Conservation (phyloP, 352 stramenopile genomes). For the Halophytophthora polymorphica region DNA sequence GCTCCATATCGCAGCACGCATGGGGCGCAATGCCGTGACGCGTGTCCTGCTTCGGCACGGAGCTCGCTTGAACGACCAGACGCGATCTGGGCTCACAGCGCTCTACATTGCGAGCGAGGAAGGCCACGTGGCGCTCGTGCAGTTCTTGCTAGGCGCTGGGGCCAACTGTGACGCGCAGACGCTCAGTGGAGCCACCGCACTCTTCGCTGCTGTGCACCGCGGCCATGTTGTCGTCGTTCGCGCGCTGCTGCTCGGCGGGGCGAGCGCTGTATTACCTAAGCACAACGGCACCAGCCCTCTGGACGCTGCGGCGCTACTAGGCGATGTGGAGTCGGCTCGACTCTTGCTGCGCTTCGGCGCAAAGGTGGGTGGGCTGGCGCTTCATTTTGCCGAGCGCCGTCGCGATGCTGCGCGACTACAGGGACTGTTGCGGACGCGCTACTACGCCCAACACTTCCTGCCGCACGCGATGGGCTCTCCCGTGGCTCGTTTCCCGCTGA, state of each 20-base stretch:
- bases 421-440: constrained; percentile 54
- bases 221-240: constrained; percentile 52
- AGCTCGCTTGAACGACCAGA: constrained; percentile 64
- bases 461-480: constrained; percentile 11
- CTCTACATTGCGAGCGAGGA: constrained; percentile 86
- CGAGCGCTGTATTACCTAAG: constrained; percentile 54
- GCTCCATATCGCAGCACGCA: constrained; percentile 76
- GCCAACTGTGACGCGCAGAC: constrained; percentile 45
- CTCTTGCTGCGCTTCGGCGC: constrained; percentile 70
- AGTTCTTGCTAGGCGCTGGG: constrained; percentile 44
- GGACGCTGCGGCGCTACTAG: constrained; percentile 64
- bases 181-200: constrained; percentile 55
- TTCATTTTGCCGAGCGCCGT: constrained; percentile 77
- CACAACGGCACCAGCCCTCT: constrained; percentile 72
- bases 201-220: constrained; percentile 81
- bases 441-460: constrained; percentile 56
- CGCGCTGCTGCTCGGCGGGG: constrained; percentile 52
- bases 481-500: background rate
- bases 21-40: constrained; percentile 63
- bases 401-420: constrained; percentile 51
- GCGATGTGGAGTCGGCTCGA: constrained; percentile 51
- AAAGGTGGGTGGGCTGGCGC: constrained; percentile 50
- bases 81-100: constrained; percentile 69
- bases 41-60: constrained; percentile 48
- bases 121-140: constrained; percentile 61